Percentiles rank a stretch among this genome's conserved stretches.
Evolutionary conservation across 371 early-diverging fungal species (phyloP).

Genomic region (Mucor sp.): DNA sequence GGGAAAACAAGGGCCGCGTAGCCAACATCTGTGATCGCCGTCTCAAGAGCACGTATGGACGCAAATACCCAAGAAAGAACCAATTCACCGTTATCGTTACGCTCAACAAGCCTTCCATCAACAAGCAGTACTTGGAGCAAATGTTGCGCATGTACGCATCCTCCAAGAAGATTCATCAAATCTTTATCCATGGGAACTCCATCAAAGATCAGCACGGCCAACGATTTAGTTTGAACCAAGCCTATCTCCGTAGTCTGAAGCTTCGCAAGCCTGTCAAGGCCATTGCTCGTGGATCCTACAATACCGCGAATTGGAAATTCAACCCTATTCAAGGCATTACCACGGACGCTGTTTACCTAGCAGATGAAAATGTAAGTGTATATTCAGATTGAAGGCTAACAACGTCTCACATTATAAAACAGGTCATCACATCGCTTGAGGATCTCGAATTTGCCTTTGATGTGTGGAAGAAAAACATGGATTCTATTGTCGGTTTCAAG

Average conservation of each 20-base stretch:
- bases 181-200: conserved; percentile 7
- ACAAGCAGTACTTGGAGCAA: background rate
- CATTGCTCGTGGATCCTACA: background rate
- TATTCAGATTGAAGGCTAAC: background rate
- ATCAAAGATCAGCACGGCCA: conserved; percentile 5
- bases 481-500: conserved; percentile 20
- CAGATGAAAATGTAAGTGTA: conserved; percentile 32
- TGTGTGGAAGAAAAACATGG: conserved; percentile 16
- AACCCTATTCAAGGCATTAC: conserved; percentile 30
- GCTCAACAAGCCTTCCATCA: background rate
- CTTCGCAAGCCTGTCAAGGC: conserved; percentile 12
- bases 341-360: conserved; percentile 25
- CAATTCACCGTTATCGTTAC: conserved; percentile 24
- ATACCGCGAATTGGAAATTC: conserved; percentile 27
- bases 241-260: conserved; percentile 5
- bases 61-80: conserved; percentile 11
- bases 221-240: background rate
- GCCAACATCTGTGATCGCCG: conserved; percentile 12
- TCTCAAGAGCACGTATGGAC: conserved; percentile 12
- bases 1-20: conserved; percentile 12
- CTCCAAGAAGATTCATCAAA: conserved; percentile 13
- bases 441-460: conserved; percentile 21
- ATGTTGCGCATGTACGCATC: conserved; percentile 10
- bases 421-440: conserved; percentile 11
- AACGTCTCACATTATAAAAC: background rate